Evolutionary conservation across 148 eudicot species (phyloP).

Genomic region (Chenopodium berlandieri): DNA sequence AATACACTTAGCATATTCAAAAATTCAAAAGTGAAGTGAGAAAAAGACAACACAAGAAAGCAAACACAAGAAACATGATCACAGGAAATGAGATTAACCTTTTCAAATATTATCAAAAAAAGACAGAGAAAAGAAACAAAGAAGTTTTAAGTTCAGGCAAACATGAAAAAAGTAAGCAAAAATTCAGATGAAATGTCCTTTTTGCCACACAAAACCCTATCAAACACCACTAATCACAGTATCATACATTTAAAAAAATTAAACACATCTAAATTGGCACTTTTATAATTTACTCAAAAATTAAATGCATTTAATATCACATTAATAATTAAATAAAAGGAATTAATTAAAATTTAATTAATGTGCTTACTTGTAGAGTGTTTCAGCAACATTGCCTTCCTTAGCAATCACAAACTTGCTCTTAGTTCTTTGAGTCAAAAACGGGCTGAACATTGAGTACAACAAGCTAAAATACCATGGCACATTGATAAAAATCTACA

Average conservation of each 20-base stretch:
- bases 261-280: not conserved
- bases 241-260: not conserved
- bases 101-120: slow-evolving; percentile 1
- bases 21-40: not conserved
- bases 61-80: slow-evolving; percentile 20
- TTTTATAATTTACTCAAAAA: not conserved
- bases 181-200: slow-evolving; percentile 3
- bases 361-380: slow-evolving; percentile 72
- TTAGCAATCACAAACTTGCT: slow-evolving; percentile 93
- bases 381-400: slow-evolving; percentile 76
- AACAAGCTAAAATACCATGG: slow-evolving; percentile 95
- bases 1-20: slow-evolving; percentile 2
- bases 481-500: slow-evolving; percentile 87
- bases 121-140: not conserved
- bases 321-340: not conserved
- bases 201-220: not conserved
- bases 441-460: slow-evolving; percentile 91
- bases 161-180: not conserved
- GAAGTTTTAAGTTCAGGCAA: not conserved
- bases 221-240: not conserved
- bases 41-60: slow-evolving; percentile 32
- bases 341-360: not conserved
- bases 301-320: not conserved
- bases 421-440: slow-evolving; percentile 88
- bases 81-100: slow-evolving; percentile 25